Conservation (phyloP, 176 grass and related monocot species). For the Musa acuminata region DNA sequence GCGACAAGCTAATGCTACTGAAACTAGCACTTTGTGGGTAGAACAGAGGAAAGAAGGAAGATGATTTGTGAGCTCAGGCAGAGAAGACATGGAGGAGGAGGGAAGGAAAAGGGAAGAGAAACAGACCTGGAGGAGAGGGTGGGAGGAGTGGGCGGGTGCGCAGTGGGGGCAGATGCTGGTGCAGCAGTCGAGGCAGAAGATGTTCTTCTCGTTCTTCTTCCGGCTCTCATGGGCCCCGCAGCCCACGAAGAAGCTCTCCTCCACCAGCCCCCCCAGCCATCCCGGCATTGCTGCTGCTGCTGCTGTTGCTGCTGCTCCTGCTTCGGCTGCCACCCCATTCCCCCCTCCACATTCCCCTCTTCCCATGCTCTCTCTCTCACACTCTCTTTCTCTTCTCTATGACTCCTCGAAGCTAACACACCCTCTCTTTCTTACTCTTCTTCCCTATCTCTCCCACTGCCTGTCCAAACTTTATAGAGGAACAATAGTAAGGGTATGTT, state of each 20-base stretch:
- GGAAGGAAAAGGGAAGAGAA: neutral
- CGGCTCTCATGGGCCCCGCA: slow-evolving; percentile 49
- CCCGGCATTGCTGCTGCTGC: slow-evolving; percentile 27
- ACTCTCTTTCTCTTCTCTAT: neutral
- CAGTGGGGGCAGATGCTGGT: slow-evolving; percentile 85
- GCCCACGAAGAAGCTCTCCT: slow-evolving; percentile 83
- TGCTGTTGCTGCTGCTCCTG: slow-evolving; percentile 17
- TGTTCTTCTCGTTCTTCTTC: slow-evolving; percentile 99
- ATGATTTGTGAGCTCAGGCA: too few species aligned
- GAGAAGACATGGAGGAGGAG: neutral
- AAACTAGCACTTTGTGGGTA: too few species aligned
- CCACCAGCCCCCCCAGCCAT: slow-evolving; percentile 55
- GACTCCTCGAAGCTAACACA: too few species aligned
- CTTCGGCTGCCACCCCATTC: neutral
- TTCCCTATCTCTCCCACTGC: neutral
- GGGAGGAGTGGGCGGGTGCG: slow-evolving; percentile 41
- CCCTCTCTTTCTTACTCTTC: neutral
- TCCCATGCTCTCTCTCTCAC: neutral
- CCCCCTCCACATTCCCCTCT: neutral
- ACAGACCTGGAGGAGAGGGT: slow-evolving; percentile 64
- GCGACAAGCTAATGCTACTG: too few species aligned
- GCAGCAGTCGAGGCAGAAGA: slow-evolving; percentile 91
- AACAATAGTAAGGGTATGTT: neutral
- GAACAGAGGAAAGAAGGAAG: neutral
- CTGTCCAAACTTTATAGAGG: neutral